Percentiles rank a stretch among this genome's conserved stretches.
phyloP scores from a whole-genome alignment of 2,329 filamentous ascomycete species.

The Cladophialophora immunda region DNA sequence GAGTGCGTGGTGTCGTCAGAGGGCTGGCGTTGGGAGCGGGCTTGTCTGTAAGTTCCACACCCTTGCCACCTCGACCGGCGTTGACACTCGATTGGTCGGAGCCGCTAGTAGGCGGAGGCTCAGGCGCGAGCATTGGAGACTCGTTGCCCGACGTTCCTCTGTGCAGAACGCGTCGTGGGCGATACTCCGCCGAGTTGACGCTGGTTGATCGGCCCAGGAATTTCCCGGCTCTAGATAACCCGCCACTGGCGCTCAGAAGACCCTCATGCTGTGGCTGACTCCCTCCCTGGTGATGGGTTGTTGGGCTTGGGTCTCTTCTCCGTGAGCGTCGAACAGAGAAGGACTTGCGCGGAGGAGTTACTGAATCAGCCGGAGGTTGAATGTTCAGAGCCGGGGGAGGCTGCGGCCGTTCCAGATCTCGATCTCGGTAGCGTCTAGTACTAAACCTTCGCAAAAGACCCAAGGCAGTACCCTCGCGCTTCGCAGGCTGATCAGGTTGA shows the following conservation, averaged over 20 bases:
- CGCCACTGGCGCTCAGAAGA: conserved; percentile 70
- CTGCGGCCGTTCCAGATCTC: conserved; percentile 66
- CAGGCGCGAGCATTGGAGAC: conserved; percentile 60
- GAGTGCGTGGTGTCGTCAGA: conserved; percentile 63
- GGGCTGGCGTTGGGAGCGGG: conserved; percentile 61
- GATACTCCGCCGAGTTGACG: conserved; percentile 86
- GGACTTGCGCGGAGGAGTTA: conserved; percentile 77
- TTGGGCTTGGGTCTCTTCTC: conserved; percentile 61
- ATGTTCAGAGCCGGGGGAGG: conserved; percentile 80
- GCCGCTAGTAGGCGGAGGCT: conserved; percentile 77
- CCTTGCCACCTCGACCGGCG: conserved; percentile 51
- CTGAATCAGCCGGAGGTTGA: conserved; percentile 75
- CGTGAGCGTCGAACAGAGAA: conserved; percentile 79
- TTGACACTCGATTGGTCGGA: conserved; percentile 75
- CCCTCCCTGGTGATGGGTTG: conserved; percentile 65
- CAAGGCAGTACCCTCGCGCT: conserved; percentile 87
- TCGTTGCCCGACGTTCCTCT: conserved; percentile 64
- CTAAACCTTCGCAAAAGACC: conserved; percentile 89
- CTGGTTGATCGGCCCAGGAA: conserved; percentile 86
- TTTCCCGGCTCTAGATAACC: conserved; percentile 67
- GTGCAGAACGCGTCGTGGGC: conserved; percentile 67
- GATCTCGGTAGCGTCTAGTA: conserved; percentile 76
- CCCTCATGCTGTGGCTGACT: conserved; percentile 78
- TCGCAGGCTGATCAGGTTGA: conserved; percentile 66
- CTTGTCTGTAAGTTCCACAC: conserved; percentile 54